Percentiles rank a stretch among this genome's conserved stretches.
Evolutionary conservation across 2,329 filamentous ascomycete genomes (phyloP).

Genomic region (Biscogniauxia marginata): DNA sequence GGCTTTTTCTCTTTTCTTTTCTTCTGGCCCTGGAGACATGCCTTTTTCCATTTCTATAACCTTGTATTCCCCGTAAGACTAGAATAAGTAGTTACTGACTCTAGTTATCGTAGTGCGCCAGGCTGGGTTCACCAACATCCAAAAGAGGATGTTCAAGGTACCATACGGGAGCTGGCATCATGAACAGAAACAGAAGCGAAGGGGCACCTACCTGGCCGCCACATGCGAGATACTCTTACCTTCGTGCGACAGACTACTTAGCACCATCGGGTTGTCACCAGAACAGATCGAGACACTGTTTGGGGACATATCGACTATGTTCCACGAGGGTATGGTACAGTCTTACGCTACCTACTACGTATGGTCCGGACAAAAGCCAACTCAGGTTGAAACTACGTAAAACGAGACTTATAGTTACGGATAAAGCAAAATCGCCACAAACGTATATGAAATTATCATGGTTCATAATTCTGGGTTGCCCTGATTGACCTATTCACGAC

Average conservation of each 20-base stretch:
- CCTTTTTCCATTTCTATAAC: no score
- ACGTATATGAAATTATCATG: no score
- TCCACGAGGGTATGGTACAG: constrained; percentile 13
- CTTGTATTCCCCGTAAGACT: no score
- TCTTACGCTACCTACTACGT: constrained; percentile 20
- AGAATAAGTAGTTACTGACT: background rate
- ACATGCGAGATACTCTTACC: constrained; percentile 18
- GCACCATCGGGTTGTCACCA: constrained; percentile 11
- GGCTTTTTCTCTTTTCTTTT: background rate
- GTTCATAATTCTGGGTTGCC: no score
- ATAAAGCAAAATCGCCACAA: no score
- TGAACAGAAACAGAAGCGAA: constrained; percentile 44
- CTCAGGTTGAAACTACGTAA: background rate
- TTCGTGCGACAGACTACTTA: constrained; percentile 11
- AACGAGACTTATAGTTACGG: no score
- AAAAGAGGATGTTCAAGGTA: constrained; percentile 40
- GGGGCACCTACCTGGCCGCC: constrained; percentile 36
- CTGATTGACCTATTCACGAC: no score
- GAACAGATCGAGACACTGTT: constrained; percentile 17
- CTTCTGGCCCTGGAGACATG: constrained; percentile 17
- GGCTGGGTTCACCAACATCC: constrained; percentile 42
- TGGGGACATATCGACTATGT: constrained; percentile 12
- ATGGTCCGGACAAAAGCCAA: constrained; percentile 21
- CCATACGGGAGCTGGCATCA: constrained; percentile 49
- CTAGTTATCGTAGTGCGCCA: constrained; percentile 1